Base-by-base conservation (phyloP, 2,329 filamentous ascomycete genomes). In the Verticillium tricorpus region DNA sequence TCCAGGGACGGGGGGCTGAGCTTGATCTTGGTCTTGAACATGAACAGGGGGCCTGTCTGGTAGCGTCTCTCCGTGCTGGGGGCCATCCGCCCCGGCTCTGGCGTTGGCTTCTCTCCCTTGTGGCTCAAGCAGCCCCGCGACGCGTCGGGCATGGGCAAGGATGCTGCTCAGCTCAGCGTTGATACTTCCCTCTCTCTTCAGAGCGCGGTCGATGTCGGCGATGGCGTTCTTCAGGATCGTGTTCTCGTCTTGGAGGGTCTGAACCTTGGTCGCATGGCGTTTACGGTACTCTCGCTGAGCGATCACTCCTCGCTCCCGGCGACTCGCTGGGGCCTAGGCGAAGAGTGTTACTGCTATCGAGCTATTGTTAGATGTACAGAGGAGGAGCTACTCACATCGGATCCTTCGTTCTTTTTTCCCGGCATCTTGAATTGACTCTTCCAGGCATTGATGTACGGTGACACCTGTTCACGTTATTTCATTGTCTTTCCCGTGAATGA, bases 211-310 rank as follows among this genome's bases (percentile, higher is more conserved):
- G n/a, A 68, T 64, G 1, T 59, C 56, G 2, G 14, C 34, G 35
- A 68, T 65, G 34, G 57, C 40, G 2, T 61, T 40, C 34, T 60
- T 63, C 11, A 69, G 60, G 4, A 34, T 58, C 19, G 56, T 60
- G 56, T 68, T 68, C 50, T 69, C 67, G 5, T 68, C 63, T 9
- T 69, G 62, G 0, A 69, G 61, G 2, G 35, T 58, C 40, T 66
- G 64, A 1, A 68, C 61, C 45, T 65, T 68, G n/a, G 64, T 62
- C 0, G 67, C 65, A 32, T 68, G 65, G 7, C 67, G 66, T 55
- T 67, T 67, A 25, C 67, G 67, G 14, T 68, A 69, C 17, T 64
- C 66, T 32, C 67, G 65, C 39, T 69, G 67, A 6, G 67, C 66
- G 19, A 67, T 58, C 12, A 66, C 63, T 3, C 67, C 65, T 9